Percentiles rank a stretch among this genome's conserved stretches.
phyloP scores from a whole-genome alignment of 352 stramenopile species.

The Pythium chondricola region DNA sequence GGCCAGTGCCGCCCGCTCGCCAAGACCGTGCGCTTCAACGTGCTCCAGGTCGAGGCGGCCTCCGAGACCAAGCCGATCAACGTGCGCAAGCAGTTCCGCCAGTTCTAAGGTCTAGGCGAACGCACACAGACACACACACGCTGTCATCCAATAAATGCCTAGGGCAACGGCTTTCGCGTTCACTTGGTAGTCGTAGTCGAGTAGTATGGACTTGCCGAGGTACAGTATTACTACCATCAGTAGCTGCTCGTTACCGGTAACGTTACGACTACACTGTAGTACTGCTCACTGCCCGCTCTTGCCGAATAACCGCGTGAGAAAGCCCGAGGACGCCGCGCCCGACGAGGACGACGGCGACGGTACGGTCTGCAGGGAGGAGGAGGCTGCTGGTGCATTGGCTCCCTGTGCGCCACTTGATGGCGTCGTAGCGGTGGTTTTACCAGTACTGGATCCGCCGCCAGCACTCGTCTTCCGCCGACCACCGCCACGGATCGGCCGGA shows the following conservation, averaged over 20 bases:
- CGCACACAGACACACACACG: background rate
- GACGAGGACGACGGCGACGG: constrained; percentile 15
- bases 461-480: constrained; percentile 50
- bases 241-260: too few relatives aligned
- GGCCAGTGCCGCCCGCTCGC: constrained; percentile 98
- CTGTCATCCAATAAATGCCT: background rate
- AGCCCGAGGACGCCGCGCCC: constrained; percentile 13
- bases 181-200: too few relatives aligned
- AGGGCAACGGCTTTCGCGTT: too few relatives aligned
- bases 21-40: constrained; percentile 99
- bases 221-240: too few relatives aligned
- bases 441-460: background rate
- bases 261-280: too few relatives aligned
- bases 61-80: constrained; percentile 95
- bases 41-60: constrained; percentile 95
- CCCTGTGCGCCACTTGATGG: too few relatives aligned
- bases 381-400: background rate
- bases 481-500: constrained; percentile 68
- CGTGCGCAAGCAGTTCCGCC: constrained; percentile 98
- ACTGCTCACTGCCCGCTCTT: constrained; percentile 19
- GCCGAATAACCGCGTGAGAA: constrained; percentile 24
- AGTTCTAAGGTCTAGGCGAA: constrained; percentile 85
- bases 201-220: too few relatives aligned
- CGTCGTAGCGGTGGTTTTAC: background rate
- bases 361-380: constrained; percentile 15